Conservation (phyloP, 2,329 filamentous ascomycete genomes). For the Tolypocladium ovalisporum region DNA sequence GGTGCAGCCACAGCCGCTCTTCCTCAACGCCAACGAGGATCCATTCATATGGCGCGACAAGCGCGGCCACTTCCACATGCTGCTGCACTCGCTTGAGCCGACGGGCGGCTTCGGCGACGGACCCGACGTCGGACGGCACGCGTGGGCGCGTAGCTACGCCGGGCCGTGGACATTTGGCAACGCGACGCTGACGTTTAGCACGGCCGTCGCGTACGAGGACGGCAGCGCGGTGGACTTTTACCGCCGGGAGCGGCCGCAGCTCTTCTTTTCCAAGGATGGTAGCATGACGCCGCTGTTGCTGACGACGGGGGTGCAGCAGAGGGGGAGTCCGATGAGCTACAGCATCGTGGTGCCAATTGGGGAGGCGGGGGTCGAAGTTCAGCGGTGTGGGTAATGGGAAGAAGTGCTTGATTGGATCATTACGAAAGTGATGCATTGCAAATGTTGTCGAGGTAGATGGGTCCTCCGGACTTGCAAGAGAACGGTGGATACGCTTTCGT, state of each 20-base stretch:
- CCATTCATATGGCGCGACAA: conserved; percentile 22
- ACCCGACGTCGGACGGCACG: not conserved
- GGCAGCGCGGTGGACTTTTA: conserved; percentile 19
- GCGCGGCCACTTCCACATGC: conserved; percentile 19
- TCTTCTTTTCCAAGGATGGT: conserved; percentile 9
- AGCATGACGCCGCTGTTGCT: not conserved
- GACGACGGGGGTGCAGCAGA: conserved; percentile 33
- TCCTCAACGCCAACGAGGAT: conserved; percentile 13
- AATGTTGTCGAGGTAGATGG: too few species aligned
- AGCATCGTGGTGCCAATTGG: conserved; percentile 13
- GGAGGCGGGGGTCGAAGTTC: conserved; percentile 7
- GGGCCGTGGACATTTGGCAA: not conserved
- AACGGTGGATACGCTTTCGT: too few species aligned
- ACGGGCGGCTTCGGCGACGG: conserved; percentile 16
- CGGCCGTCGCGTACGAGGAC: not conserved
- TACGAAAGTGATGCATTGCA: not conserved
- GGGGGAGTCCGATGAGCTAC: conserved; percentile 13
- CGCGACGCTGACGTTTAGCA: not conserved
- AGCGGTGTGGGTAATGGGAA: not conserved
- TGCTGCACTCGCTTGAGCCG: conserved; percentile 19
- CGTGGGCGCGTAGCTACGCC: not conserved
- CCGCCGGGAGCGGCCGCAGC: conserved; percentile 34
- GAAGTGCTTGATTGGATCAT: not conserved
- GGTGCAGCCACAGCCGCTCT: conserved; percentile 8
- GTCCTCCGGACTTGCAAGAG: too few species aligned